Conservation (phyloP, 2,329 filamentous ascomycete species). For the Fusarium sp. region DNA sequence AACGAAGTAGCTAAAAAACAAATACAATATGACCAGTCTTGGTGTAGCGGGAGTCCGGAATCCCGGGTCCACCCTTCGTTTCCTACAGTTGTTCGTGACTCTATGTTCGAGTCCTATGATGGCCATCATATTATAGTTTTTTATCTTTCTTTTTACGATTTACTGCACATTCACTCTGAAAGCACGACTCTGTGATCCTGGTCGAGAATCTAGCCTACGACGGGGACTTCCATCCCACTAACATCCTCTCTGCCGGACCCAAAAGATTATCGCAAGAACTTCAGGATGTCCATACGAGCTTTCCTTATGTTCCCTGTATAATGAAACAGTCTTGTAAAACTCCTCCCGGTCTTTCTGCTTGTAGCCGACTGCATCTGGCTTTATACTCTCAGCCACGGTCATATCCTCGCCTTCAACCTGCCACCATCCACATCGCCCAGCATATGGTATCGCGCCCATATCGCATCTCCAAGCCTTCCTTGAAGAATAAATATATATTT, state of each 20-base stretch:
- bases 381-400: not conserved
- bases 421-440: not conserved
- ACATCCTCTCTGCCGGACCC: not conserved
- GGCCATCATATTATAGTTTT: not conserved
- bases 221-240: not conserved
- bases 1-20: not conserved
- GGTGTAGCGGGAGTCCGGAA: not conserved
- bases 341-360: not conserved
- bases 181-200: no score
- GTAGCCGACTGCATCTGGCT: not conserved
- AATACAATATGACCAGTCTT: not conserved
- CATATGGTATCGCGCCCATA: not conserved
- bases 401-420: not conserved
- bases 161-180: not conserved
- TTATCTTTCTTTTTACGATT: not conserved
- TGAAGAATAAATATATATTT: no score
- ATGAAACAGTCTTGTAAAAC: not conserved
- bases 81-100: not conserved
- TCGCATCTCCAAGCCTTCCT: not conserved
- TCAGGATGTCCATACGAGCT: not conserved
- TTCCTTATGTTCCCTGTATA: not conserved
- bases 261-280: not conserved
- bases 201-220: not conserved
- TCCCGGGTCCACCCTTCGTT: not conserved
- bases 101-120: not conserved